phyloP scores from a whole-genome alignment of 2,329 filamentous ascomycete species.

The Ophiostoma himal-ulmi region DNA sequence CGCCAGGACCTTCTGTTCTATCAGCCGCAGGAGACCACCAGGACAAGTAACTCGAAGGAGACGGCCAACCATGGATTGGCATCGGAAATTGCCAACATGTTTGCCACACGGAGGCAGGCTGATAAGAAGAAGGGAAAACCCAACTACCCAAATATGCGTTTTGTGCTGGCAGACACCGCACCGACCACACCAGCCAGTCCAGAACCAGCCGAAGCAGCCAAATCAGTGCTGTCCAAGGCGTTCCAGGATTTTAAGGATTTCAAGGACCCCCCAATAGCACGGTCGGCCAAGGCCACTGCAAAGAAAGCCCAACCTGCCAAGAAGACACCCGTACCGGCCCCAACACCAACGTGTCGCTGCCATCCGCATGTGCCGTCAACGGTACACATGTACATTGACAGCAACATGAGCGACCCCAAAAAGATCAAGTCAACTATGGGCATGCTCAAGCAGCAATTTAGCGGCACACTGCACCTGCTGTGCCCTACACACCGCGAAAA shows the following conservation, averaged over 20 bases:
- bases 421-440: neutral
- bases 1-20: neutral
- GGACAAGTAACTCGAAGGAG: neutral
- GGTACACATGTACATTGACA: constrained; percentile 24
- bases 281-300: neutral
- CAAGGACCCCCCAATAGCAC: neutral
- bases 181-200: neutral
- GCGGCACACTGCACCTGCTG: neutral
- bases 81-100: neutral
- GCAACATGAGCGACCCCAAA: neutral
- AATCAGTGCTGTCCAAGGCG: neutral
- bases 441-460: constrained; percentile 1
- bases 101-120: neutral
- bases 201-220: neutral
- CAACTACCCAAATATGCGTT: neutral
- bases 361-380: constrained; percentile 24
- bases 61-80: constrained; percentile 1
- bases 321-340: neutral
- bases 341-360: constrained; percentile 19
- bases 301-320: neutral
- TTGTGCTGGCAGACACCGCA: neutral
- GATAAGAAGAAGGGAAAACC: neutral
- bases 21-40: neutral
- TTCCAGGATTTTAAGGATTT: too few relatives aligned
- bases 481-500: neutral